phyloP scores from a whole-genome alignment of 2,329 filamentous ascomycete genomes.

The Rutstroemia sp. region DNA sequence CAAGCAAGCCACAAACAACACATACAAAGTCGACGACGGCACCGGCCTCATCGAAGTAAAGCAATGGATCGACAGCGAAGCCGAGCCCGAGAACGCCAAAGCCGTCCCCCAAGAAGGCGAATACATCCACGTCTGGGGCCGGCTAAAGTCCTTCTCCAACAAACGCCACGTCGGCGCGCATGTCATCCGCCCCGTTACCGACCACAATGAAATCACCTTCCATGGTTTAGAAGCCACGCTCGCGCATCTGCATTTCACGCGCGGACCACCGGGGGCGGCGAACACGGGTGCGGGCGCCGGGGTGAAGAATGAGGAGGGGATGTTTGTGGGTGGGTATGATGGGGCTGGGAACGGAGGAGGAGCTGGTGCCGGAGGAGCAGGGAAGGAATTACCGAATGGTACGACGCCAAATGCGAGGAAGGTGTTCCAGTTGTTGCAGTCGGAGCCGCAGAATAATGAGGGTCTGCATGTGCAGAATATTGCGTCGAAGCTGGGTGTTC shows the following conservation, averaged over 20 bases:
- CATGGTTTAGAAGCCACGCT: conserved; percentile 86
- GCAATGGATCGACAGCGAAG: conserved; percentile 59
- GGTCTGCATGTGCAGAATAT: conserved; percentile 78
- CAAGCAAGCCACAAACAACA: conserved; percentile 83
- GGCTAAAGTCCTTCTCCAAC: conserved; percentile 75
- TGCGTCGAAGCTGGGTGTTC: conserved; percentile 55
- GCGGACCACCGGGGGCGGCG: conserved; percentile 46
- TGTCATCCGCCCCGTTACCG: conserved; percentile 69
- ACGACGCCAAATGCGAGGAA: conserved; percentile 53
- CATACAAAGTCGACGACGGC: conserved; percentile 90
- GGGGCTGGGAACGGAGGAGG: conserved; percentile 15
- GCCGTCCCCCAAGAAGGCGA: conserved; percentile 58
- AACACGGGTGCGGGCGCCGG: conserved; percentile 22
- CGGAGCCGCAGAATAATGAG: conserved; percentile 65
- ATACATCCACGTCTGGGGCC: conserved; percentile 81
- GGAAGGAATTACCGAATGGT: conserved; percentile 31
- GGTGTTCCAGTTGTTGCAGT: conserved; percentile 65
- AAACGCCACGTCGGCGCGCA: conserved; percentile 77
- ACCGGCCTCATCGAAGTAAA: conserved; percentile 89
- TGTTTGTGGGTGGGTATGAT: conserved; percentile 32
- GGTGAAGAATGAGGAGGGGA: conserved; percentile 30
- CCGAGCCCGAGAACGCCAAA: conserved; percentile 35
- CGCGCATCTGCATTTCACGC: conserved; percentile 77
- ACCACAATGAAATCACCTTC: conserved; percentile 90
- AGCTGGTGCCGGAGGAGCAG: conserved; percentile 20